Conservation (phyloP, 169 alveolate species). For the Plasmodium sp. region DNA sequence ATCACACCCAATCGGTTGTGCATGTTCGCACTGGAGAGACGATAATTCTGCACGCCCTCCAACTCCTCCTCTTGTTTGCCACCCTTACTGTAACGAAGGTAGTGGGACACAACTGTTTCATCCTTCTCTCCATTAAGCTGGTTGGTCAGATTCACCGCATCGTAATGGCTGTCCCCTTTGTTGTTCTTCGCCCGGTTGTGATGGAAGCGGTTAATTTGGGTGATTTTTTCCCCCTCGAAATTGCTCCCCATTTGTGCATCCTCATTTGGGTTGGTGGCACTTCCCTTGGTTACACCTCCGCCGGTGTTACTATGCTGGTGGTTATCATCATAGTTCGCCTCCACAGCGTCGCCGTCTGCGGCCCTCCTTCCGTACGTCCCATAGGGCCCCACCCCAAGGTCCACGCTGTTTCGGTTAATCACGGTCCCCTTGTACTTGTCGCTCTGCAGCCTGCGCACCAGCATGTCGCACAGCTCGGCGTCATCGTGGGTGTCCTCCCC, state of each 20-base stretch:
- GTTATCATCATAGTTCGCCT: background rate
- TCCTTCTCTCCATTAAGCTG: background rate
- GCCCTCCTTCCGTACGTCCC: background rate
- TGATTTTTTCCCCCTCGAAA: background rate
- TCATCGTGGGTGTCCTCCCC: background rate
- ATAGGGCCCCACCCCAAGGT: background rate
- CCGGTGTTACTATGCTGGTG: background rate
- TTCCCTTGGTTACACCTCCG: background rate
- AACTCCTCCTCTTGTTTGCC: background rate
- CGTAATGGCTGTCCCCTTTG: background rate
- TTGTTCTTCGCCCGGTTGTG: background rate
- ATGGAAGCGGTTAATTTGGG: background rate
- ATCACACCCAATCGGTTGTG: background rate
- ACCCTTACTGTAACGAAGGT: background rate
- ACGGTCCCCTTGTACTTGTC: slow-evolving; percentile 17
- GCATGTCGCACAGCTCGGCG: background rate
- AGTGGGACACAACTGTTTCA: background rate
- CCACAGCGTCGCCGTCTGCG: background rate
- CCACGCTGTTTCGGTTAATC: background rate
- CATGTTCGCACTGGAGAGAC: background rate
- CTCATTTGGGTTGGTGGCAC: background rate
- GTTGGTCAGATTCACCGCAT: background rate
- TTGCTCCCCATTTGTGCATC: background rate
- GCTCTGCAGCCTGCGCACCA: slow-evolving; percentile 2
- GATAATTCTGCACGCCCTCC: background rate